Evolutionary conservation across 2,329 filamentous ascomycete species (phyloP).

Genomic region (Chaetothyriales sp.): DNA sequence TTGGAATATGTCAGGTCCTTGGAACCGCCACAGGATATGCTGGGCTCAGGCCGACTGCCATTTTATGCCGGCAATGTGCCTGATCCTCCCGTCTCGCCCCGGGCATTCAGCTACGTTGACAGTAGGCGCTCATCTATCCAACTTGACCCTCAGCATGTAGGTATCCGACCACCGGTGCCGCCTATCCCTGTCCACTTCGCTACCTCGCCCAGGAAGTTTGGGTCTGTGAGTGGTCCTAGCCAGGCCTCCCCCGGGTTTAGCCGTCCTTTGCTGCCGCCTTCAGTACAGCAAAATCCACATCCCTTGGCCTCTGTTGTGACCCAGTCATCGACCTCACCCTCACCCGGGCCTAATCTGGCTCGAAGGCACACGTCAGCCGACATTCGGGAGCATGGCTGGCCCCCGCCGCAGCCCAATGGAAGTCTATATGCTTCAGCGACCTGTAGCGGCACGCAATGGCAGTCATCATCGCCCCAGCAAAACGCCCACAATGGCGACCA

Average conservation of each 20-base stretch:
- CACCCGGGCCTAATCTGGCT: slow-evolving; percentile 49
- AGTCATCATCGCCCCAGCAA: slow-evolving; percentile 38
- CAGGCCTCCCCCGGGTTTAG: slow-evolving; percentile 60
- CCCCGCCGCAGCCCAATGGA: slow-evolving; percentile 25
- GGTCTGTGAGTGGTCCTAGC: slow-evolving; percentile 55
- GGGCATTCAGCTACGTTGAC: slow-evolving; percentile 75
- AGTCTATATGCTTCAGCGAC: slow-evolving; percentile 54
- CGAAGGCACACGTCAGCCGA: slow-evolving; percentile 90
- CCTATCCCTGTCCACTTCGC: slow-evolving; percentile 51
- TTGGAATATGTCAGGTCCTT: slow-evolving; percentile 41
- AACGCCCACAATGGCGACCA: slow-evolving; percentile 36
- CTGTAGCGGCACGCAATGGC: slow-evolving; percentile 46
- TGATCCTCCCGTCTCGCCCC: slow-evolving; percentile 72
- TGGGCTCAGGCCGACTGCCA: slow-evolving; percentile 48
- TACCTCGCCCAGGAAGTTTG: slow-evolving; percentile 64
- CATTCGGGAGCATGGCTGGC: slow-evolving; percentile 77
- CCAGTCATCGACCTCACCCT: slow-evolving; percentile 36
- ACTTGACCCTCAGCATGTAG: slow-evolving; percentile 34
- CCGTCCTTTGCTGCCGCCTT: slow-evolving; percentile 51
- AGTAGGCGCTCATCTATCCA: slow-evolving; percentile 54
- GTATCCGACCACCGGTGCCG: slow-evolving; percentile 13
- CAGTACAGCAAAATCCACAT: slow-evolving; percentile 43
- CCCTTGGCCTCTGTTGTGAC: slow-evolving; percentile 42
- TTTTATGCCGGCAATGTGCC: slow-evolving; percentile 46
- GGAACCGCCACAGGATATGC: slow-evolving; percentile 50